Base-by-base conservation (phyloP, 176 grass and related monocot genomes). In the Tillandsia fasciculata region DNA sequence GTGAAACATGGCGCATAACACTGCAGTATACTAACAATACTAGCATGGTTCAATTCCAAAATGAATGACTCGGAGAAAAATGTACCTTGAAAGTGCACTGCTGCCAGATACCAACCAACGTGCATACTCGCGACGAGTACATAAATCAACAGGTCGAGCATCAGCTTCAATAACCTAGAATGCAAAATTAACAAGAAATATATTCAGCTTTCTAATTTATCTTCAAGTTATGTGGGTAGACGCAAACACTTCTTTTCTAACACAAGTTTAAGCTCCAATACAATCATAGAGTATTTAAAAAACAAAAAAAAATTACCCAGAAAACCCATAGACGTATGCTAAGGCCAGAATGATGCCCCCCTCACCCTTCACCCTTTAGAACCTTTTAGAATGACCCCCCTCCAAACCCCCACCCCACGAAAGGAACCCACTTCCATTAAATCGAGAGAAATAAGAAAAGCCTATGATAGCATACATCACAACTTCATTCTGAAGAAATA, bases 71-170 rank as follows among this genome's bases (percentile, higher is more conserved):
- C 20, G 14, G 12, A 14, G 10, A 53, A n/a, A 28, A 52, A 53
- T 53, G 73, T 82, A 97, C 94, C 94, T 92, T 20, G 94, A 90
- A 81, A 97, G 84, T 53, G 72, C 81, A 77, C 84, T 85, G 80
- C 94, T 92, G 80, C 86, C 86, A 29, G 81, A 79, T 64, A 97
- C 94, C 77, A 97, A 74, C 94, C 89, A 97, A 77, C 89, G 82
- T 79, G 89, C 94, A 72, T 90, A 97, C 58, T 97, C 94, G 50
- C 94, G 89, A 9, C 94, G 89, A 67, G 79, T 85, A 73, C 94
- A 97, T 65, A 97, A 70, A 26, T 97, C 94, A 90, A 86, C 86
- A 83, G 89, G 82, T 82, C 18, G 80, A 70, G 77, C 84, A 86
- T 74, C 74, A 17, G 74, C 79, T 85, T 92, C 94, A 69, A 97